These are phyloP conservation scores for Toxoplasma gondii DNA, from an alignment of 169 alveolate species.

Conservation along the genomic window DNA sequence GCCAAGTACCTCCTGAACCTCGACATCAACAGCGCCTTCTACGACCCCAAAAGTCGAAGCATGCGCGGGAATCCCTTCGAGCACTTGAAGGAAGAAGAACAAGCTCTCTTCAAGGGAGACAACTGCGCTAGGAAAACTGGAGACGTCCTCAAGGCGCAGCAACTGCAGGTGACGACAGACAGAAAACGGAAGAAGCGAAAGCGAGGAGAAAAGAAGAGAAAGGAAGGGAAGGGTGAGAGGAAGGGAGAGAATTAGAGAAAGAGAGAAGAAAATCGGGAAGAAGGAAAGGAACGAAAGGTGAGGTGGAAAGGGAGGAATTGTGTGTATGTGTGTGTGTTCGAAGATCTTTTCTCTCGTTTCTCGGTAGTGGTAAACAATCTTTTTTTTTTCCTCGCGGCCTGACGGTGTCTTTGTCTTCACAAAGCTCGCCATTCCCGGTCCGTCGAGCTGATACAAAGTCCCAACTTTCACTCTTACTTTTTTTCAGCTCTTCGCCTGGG, in stretches of 20 bases:
- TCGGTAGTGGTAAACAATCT: too few relatives aligned
- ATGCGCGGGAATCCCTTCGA: constrained; percentile 93
- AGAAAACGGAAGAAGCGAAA: neutral
- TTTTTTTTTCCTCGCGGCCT: neutral
- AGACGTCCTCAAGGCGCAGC: constrained; percentile 81
- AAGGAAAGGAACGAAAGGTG: too few relatives aligned
- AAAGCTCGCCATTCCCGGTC: neutral
- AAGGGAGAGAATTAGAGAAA: neutral
- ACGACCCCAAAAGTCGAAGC: constrained; percentile 95
- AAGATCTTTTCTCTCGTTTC: too few relatives aligned
- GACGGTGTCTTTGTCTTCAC: neutral
- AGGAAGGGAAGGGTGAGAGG: too few relatives aligned
- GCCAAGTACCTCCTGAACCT: constrained; percentile 95
- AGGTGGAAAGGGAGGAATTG: too few relatives aligned
- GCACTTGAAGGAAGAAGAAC: constrained; percentile 71
- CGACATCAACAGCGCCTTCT: constrained; percentile 94
- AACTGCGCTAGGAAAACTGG: constrained; percentile 83
- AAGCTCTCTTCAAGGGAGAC: constrained; percentile 88
- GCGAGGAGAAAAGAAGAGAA: neutral
- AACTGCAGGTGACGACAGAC: constrained; percentile 72
- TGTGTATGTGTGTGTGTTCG: too few relatives aligned
- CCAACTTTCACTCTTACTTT: neutral
- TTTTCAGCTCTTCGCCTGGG: constrained; percentile 88
- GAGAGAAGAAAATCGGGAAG: neutral
- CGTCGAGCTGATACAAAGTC: neutral